phyloP scores from a whole-genome alignment of 495 filamentous ascomycete genomes.

The Aspergillus taichungensis region DNA sequence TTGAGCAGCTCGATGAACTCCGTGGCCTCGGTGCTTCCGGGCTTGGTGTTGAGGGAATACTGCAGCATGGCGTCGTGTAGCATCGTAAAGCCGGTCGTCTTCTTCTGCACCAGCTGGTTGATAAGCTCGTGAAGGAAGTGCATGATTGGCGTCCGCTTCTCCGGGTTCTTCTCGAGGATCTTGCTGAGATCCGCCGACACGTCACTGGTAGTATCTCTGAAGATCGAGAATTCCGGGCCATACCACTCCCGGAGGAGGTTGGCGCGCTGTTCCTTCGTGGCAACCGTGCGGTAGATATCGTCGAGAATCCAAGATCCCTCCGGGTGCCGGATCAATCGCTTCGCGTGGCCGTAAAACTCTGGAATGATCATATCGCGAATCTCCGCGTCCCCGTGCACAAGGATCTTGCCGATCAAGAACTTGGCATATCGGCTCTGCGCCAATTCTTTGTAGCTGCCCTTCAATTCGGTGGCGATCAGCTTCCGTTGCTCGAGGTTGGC shows the following conservation, averaged over 20 bases:
- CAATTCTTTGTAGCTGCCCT: conserved; percentile 73
- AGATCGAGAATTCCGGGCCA: conserved; percentile 83
- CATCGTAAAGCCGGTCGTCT: conserved; percentile 89
- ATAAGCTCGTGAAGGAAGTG: conserved; percentile 73
- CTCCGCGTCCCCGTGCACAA: conserved; percentile 79
- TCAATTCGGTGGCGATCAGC: conserved; percentile 78
- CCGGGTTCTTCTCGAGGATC: conserved; percentile 66
- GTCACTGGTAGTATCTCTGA: conserved; percentile 46
- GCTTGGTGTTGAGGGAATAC: conserved; percentile 74
- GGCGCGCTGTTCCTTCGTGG: conserved; percentile 73
- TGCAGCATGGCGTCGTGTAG: conserved; percentile 97
- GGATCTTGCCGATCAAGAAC: conserved; percentile 89
- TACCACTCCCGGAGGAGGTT: conserved; percentile 92
- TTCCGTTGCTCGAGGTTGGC: conserved; percentile 73
- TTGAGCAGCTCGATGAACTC: conserved; percentile 89
- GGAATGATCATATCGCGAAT: conserved; percentile 79
- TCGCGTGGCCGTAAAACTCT: conserved; percentile 89
- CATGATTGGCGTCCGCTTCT: conserved; percentile 82
- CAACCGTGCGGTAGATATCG: conserved; percentile 83
- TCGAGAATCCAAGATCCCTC: conserved; percentile 97
- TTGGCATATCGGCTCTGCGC: conserved; percentile 94
- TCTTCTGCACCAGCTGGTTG: conserved; percentile 89
- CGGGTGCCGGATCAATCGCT: conserved; percentile 86
- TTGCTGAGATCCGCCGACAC: conserved; percentile 53
- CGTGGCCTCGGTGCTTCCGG: conserved; percentile 65